Base-by-base conservation (phyloP, 2,329 filamentous ascomycete species). In the Clonostachys sp. region DNA sequence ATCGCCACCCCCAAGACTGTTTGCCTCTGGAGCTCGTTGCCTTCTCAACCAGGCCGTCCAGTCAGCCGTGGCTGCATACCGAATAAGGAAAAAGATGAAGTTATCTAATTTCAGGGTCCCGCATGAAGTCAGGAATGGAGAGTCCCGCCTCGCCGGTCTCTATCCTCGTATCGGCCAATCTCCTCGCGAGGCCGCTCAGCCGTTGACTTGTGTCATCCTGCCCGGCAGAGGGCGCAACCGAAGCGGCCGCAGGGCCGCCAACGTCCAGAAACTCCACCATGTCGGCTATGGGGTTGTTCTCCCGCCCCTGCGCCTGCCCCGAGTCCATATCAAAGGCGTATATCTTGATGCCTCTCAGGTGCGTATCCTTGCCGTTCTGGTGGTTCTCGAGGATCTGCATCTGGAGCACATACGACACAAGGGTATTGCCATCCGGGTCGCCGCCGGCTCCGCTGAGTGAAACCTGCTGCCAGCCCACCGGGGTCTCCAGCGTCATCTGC, bases 321-420 rank as follows among this genome's bases (percentile, higher is more conserved):
- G 63, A 61, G 50, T 80, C 77, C 30, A 72, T 68, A 51, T 80
- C 76, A 16, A 80, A 68, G 2, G 80, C 80, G 55, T 82, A 99
- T 10, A 97, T 86, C 70, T 96, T 95, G 65, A 99, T 80, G 3
- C 91, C 92, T 14, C 94, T 80, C 20, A 99, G 79, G 73, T 99
- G 94, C n/a, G 94, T 99, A 64, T 99, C 94, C 65, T 99, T 99
- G 53, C 94, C 94, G 64, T 99, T 99, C 69, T 99, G 94, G 65
- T 99, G 94, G 61, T 99, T 99, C 70, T 97, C 94, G 45, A 92
- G 80, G 44, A 99, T 86, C 55, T 88, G 84, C 60, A 97, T 84
- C 65, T 97, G 91, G 30, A 99, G 77, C 33, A 97, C 82, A 70
- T 92, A 96, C 14, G 89, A 91, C 50, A 91, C 83, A 16, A 97